A percentile compares a stretch with the other conserved stretches of the same genome.
phyloP scores from a whole-genome alignment of 2,329 filamentous ascomycete species.

The Curvularia hawaiiensis region DNA sequence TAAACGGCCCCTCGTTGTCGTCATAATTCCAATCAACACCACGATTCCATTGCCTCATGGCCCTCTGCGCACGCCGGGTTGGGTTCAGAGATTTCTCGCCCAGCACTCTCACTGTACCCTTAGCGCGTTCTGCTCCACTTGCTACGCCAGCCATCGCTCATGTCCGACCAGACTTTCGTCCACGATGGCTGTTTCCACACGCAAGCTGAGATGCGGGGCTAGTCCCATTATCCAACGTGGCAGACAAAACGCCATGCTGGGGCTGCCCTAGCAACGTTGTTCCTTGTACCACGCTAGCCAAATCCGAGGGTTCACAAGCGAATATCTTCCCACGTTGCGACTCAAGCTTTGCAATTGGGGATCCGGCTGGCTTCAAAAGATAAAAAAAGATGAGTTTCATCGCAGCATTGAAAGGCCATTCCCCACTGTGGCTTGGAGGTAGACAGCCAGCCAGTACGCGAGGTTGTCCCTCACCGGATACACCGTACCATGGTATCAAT shows the following conservation, averaged over 20 bases:
- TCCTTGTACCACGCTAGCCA: constrained; percentile 10
- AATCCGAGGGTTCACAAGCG: constrained; percentile 6
- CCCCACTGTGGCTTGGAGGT: background rate
- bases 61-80: background rate
- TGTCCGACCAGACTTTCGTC: constrained; percentile 7
- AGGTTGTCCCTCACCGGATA: constrained; percentile 1
- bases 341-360: constrained; percentile 1
- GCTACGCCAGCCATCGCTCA: constrained; percentile 4
- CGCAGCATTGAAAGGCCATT: background rate
- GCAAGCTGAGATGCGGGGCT: constrained; percentile 13
- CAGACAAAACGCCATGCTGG: constrained; percentile 7
- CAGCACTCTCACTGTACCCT: background rate
- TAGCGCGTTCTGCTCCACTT: constrained; percentile 4
- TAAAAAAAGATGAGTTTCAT: background rate
- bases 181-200: constrained; percentile 8
- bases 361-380: constrained; percentile 1
- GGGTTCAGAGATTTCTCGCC: constrained; percentile 1
- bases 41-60: background rate
- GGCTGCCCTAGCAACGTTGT: constrained; percentile 1
- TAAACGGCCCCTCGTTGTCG: background rate
- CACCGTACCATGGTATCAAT: constrained; percentile 2
- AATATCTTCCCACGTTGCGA: constrained; percentile 2
- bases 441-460: constrained; percentile 2
- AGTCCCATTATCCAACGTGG: constrained; percentile 4
- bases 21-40: background rate